These are phyloP conservation scores for Heterobasidion annosum DNA, from an alignment of 1,284 basidiomycete species.

Conservation along the genomic window DNA sequence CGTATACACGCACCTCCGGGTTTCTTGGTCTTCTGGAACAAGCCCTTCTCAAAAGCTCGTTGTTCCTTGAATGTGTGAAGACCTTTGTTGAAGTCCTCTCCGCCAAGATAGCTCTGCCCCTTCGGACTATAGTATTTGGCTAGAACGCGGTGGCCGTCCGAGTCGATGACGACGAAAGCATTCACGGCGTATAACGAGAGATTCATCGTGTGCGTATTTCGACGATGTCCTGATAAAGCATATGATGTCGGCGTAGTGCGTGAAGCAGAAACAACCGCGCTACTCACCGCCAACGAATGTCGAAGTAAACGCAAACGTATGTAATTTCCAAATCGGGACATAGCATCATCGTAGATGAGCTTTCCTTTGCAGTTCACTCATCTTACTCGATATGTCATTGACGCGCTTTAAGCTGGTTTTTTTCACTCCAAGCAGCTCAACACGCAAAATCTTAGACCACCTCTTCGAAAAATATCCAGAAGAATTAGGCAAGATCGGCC, in stretches of 20 bases:
- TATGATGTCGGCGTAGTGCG: background rate
- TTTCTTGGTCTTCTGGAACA: slow-evolving; percentile 94
- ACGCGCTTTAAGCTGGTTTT: slow-evolving; percentile 21
- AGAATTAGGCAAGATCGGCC: slow-evolving; percentile 37
- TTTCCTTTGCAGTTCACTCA: background rate
- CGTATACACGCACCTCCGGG: slow-evolving; percentile 58
- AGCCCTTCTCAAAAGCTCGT: slow-evolving; percentile 88
- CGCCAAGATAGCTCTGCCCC: slow-evolving; percentile 28
- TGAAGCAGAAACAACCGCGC: background rate
- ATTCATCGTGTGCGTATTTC: slow-evolving; percentile 38
- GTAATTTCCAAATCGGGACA: background rate
- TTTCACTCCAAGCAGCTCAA: slow-evolving; percentile 32
- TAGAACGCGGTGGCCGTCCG: slow-evolving; percentile 89
- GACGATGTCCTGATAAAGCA: background rate
- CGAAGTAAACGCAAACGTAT: background rate
- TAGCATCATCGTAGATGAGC: background rate
- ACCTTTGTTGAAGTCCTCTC: slow-evolving; percentile 50
- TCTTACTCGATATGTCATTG: background rate
- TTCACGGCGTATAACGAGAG: slow-evolving; percentile 81
- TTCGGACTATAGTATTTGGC: slow-evolving; percentile 92
- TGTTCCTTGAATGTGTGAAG: slow-evolving; percentile 84
- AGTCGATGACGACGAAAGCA: slow-evolving; percentile 88
- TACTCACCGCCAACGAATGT: background rate
- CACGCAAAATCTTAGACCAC: slow-evolving; percentile 29
- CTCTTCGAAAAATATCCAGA: slow-evolving; percentile 35